Base-by-base conservation (phyloP, 306 rosid genomes). In the Pyrus pyrifolia region DNA sequence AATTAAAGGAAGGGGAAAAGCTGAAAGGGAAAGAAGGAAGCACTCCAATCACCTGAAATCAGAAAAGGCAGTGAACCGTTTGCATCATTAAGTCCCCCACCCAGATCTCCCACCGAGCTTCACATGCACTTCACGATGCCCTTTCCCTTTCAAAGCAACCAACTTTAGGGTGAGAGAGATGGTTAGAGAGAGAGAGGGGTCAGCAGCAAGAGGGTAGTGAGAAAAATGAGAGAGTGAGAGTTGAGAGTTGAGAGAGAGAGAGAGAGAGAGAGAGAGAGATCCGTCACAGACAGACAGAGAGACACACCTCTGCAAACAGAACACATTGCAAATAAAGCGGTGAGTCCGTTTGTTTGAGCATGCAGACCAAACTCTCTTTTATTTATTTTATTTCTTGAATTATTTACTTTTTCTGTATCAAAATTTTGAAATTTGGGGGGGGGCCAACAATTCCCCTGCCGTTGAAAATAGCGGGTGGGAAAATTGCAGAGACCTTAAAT, bases 51-150 rank as follows among this genome's bases (percentile, higher is more conserved):
- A 88, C 92, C 96, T 88, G 96, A 90, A 72, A 89, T 81, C 82
- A 89, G 90, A 81, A 78, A 74, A 77, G 79, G 72, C 68, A 82
- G 78, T 49, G 52, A 70, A 81, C 88, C 83, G 85, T 80, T 91
- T 85, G 68, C 79, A 78, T 70, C 84, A 88, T 90, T 79, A 85
- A 90, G 71, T 49, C 60, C 78, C 69, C 70, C 89, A 85, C 69
- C 78, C 89, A 85, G 99, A 95, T 95, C 99, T 85, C 87, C 75
- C 64, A 74, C 78, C 89, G 67, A 89, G 85, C 81, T 88, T 91
- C 93, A 80, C 97, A 88, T 95, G 99, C 86, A 83, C 83, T 88
- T 88, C 97, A 91, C 92, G 89, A 85, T 92, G 57, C 65, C 49
- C 69, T 45, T 27, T 73, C 35, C 68, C 72, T 80, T 84, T 70